These are phyloP conservation scores for Gypsophila paniculata DNA, from an alignment of 179 eudicot species.

Conservation along the genomic window DNA sequence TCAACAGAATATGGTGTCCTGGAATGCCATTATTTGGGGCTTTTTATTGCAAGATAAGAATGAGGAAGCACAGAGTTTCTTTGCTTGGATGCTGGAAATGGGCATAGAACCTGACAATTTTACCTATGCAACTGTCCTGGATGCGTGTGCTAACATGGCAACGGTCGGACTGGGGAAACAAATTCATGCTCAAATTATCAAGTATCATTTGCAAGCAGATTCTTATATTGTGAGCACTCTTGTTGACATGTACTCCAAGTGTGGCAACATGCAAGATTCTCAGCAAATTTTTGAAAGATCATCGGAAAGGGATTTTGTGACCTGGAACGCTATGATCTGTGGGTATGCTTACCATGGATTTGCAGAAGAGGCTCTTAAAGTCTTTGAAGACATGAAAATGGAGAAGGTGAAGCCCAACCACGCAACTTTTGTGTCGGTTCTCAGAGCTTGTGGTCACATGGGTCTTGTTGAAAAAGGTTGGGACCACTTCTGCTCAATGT, in stretches of 20 bases:
- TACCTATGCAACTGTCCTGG: constrained; percentile 85
- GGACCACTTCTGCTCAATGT: constrained; percentile 59
- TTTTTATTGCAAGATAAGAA: constrained; percentile 50
- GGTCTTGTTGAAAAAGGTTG: constrained; percentile 65
- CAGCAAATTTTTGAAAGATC: constrained; percentile 58
- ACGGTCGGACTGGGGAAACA: constrained; percentile 79
- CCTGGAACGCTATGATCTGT: constrained; percentile 81
- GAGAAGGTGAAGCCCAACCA: constrained; percentile 66
- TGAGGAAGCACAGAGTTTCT: constrained; percentile 77
- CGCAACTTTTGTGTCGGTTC: constrained; percentile 77
- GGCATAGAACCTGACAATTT: constrained; percentile 73
- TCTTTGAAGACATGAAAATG: constrained; percentile 49
- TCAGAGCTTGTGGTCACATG: constrained; percentile 86
- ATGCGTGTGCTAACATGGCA: constrained; percentile 85
- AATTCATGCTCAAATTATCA: constrained; percentile 83
- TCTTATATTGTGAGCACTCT: constrained; percentile 73
- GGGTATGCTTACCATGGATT: constrained; percentile 87
- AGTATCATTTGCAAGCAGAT: constrained; percentile 66
- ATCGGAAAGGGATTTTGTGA: constrained; percentile 57
- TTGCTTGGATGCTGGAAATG: constrained; percentile 57
- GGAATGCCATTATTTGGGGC: constrained; percentile 89
- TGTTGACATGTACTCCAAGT: constrained; percentile 91
- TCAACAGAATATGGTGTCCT: constrained; percentile 62
- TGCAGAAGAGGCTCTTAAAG: constrained; percentile 54
- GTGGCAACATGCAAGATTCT: constrained; percentile 78